Evolutionary conservation across 2,329 filamentous ascomycete genomes (phyloP), one percentile per base, ranked within the genome.

Genomic region (Scedosporium aurantiacum): DNA sequence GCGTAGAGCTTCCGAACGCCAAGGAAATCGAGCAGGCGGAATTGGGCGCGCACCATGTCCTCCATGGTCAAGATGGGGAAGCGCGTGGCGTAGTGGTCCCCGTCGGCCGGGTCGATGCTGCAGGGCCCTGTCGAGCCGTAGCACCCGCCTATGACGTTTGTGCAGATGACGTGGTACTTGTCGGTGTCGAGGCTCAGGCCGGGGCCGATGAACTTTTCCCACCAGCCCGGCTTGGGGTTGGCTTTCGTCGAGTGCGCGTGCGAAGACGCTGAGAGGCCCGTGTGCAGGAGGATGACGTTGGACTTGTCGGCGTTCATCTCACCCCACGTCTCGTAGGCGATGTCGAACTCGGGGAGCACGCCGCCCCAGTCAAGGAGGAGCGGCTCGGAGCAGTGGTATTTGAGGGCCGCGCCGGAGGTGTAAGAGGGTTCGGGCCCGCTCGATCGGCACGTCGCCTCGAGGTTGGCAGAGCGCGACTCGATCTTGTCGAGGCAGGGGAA

Each of bases 41-140:
- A 97, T 72, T 99, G 94, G 4, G 92, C 93, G 61, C 92, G 85
- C 32, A 97, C 94, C 94, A 99, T 99, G 73, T 99, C 94, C 67
- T 96, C 86, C 78, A 99, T 87, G 0, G 94, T 99, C 62, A 99
- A 76, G 66, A 99, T 95, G 2, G 94, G 94, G 71, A 99, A 99
- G 40, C 91, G 84, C 0, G 94, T 99, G 5, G 92, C 94, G 73
- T 97, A 99, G 68, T 83, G 84, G 74, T 93, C 82, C 43, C 91
- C 90, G 71, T 96, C 91, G 12, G 88, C 88, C 0, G 94, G 94
- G 71, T 97, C 93, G 65, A 92, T 81, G 66, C 89, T 93, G 61
- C 87, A 87, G 0, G 94, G 94, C 0, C 94, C 94, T 0, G 94
- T 99, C 41, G 90, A 96, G 40, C 94, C 94, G 73, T 94, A 97